Evolutionary conservation across 106 monocot genomes (phyloP).

Genomic region (Dendrobium chrysotoxum): DNA sequence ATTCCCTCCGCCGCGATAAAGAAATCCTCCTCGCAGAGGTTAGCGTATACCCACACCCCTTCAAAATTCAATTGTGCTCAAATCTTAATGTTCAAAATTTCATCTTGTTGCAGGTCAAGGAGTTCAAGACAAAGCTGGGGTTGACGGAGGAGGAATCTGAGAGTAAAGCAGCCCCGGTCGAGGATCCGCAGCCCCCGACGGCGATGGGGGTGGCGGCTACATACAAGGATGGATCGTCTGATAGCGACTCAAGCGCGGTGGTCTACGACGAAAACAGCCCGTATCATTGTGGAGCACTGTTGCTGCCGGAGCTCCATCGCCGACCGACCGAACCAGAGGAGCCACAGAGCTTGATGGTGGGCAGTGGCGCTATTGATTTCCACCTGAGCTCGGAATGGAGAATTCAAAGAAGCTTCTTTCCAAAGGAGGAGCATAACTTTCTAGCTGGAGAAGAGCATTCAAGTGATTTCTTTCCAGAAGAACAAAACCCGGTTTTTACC

Average conservation of each 20-base stretch:
- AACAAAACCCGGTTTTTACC: slow-evolving; percentile 12
- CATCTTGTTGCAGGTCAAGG: slow-evolving; percentile 26
- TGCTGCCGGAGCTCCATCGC: too few relatives aligned
- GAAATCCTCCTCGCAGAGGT: slow-evolving; percentile 49
- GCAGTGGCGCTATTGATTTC: background rate
- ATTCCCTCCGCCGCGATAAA: slow-evolving; percentile 48
- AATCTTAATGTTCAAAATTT: background rate
- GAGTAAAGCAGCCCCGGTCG: background rate
- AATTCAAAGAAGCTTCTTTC: slow-evolving; percentile 10
- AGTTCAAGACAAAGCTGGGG: slow-evolving; percentile 25
- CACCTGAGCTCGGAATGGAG: background rate
- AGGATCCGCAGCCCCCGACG: background rate
- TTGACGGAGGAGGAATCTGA: slow-evolving; percentile 10
- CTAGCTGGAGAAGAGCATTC: slow-evolving; percentile 15
- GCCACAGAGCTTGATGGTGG: background rate
- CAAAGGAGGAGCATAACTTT: slow-evolving; percentile 9
- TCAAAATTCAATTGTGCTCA: background rate
- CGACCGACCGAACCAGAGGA: background rate
- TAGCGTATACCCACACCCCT: background rate
- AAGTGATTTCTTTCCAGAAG: slow-evolving; percentile 19
- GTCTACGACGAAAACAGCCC: slow-evolving; percentile 34
- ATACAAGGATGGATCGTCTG: slow-evolving; percentile 42
- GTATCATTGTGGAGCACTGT: background rate
- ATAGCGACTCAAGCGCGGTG: slow-evolving; percentile 48
- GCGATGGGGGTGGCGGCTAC: background rate